These are phyloP conservation scores for Paratinospora sagittata DNA, from an alignment of 164 flowering plant species.

Conservation along the genomic window DNA sequence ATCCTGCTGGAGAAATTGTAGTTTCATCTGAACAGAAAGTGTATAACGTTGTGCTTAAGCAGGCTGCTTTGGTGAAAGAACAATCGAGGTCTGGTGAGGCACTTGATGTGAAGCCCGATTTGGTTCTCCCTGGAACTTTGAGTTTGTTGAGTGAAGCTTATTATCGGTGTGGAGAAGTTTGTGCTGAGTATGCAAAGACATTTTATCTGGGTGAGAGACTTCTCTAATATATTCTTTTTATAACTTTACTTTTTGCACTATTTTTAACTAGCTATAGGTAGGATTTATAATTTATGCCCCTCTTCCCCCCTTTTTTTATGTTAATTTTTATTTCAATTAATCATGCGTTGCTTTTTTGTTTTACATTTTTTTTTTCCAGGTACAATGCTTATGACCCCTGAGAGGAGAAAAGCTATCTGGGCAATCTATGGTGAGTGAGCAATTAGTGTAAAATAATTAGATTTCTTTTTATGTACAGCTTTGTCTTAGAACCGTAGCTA, in stretches of 20 bases:
- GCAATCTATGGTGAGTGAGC: constrained; percentile 85
- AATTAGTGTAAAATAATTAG: neutral
- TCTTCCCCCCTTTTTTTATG: neutral
- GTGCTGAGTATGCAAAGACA: constrained; percentile 94
- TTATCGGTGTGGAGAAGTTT: constrained; percentile 83
- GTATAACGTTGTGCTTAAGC: constrained; percentile 77
- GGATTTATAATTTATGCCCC: neutral
- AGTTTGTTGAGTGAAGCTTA: constrained; percentile 69
- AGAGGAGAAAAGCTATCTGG: constrained; percentile 80
- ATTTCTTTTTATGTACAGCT: neutral
- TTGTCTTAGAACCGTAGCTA: neutral
- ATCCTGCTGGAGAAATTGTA: constrained; percentile 47
- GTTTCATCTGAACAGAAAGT: constrained; percentile 63
- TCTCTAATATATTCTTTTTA: neutral
- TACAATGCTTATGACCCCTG: constrained; percentile 83
- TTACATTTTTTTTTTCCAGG: constrained; percentile 35
- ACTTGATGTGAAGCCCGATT: constrained; percentile 49
- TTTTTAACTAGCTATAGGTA: neutral
- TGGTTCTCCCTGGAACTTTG: constrained; percentile 41
- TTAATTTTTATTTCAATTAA: no score
- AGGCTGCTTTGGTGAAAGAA: constrained; percentile 69
- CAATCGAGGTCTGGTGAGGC: constrained; percentile 27
- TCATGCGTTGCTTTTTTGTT: no score
- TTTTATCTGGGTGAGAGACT: constrained; percentile 77
- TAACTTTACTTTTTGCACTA: neutral